A percentile compares a stretch with the other conserved stretches of the same genome.
Evolutionary conservation across 768 basidiomycete genomes (phyloP).

Genomic region (Chalciporus chontae): DNA sequence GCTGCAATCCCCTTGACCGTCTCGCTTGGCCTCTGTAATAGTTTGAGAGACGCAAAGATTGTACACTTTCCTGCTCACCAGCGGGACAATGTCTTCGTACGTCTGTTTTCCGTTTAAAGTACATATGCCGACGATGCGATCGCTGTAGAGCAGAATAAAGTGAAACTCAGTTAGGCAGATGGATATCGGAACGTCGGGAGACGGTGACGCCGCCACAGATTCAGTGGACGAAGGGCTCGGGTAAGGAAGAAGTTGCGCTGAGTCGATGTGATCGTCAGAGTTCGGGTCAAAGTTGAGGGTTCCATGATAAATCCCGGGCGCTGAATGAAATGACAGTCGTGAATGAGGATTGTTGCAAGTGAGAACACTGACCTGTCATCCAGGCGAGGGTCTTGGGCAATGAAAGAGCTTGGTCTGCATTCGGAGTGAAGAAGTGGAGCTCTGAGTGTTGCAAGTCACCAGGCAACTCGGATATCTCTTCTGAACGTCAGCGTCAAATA

Average conservation of each 20-base stretch:
- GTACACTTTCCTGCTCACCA: conserved; percentile 48
- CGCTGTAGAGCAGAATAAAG: conserved; percentile 79
- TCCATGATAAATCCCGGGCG: conserved; percentile 87
- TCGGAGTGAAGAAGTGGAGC: conserved; percentile 73
- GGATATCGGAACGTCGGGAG: conserved; percentile 57
- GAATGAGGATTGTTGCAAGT: background rate
- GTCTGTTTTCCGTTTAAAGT: conserved; percentile 75
- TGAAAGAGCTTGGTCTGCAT: conserved; percentile 65
- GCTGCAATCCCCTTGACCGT: conserved; percentile 68
- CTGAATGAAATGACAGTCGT: conserved; percentile 34
- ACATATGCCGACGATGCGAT: conserved; percentile 75
- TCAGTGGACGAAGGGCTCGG: conserved; percentile 40
- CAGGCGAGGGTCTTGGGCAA: conserved; percentile 79
- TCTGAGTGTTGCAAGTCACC: conserved; percentile 74
- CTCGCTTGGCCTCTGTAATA: conserved; percentile 68
- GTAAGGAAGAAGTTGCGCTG: conserved; percentile 77
- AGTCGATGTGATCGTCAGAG: conserved; percentile 73
- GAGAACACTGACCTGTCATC: conserved; percentile 69
- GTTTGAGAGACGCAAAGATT: conserved; percentile 4
- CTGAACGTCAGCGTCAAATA: conserved; percentile 20
- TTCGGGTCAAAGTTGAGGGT: conserved; percentile 64
- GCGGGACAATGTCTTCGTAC: conserved; percentile 78
- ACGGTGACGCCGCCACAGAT: conserved; percentile 12
- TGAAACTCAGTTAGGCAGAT: conserved; percentile 90
- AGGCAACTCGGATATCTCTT: conserved; percentile 90